A percentile compares a stretch with the other conserved stretches of the same genome.
phyloP scores from a whole-genome alignment of 164 flowering plant genomes.

The Santalum album region DNA sequence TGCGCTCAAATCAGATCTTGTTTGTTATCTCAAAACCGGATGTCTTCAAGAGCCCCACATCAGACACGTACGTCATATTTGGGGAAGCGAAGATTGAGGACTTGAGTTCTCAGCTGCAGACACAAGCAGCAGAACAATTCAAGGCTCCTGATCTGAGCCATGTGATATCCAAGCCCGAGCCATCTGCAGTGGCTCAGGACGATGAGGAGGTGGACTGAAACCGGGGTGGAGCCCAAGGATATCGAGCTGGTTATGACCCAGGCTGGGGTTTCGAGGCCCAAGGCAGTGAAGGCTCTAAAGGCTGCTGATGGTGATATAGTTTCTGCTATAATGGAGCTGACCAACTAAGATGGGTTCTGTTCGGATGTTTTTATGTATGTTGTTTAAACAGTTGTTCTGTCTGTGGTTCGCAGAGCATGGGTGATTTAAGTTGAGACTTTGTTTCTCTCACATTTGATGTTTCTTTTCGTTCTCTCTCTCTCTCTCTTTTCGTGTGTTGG shows the following conservation, averaged over 20 bases:
- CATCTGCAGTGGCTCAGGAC: neutral
- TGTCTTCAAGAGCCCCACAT: conserved; percentile 4
- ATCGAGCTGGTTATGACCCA: conserved; percentile 3
- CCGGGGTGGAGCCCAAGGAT: conserved; percentile 4
- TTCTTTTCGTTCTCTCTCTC: too few species aligned
- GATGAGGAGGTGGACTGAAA: conserved; percentile 4
- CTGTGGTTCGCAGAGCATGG: too few species aligned
- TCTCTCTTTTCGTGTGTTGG: too few species aligned
- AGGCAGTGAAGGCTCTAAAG: neutral
- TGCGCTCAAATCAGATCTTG: neutral
- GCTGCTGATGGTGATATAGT: neutral
- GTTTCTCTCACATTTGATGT: too few species aligned
- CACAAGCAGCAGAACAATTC: conserved; percentile 2
- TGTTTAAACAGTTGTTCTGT: too few species aligned
- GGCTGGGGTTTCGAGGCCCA: neutral
- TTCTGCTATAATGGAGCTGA: conserved; percentile 4
- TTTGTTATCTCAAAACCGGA: conserved; percentile 4
- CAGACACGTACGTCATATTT: neutral
- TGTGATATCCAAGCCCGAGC: neutral
- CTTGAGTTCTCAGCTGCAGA: conserved; percentile 5
- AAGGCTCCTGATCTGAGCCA: neutral
- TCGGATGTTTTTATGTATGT: neutral
- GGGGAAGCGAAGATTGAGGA: conserved; percentile 6
- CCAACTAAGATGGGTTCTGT: neutral
- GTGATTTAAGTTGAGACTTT: too few species aligned